Percentiles rank a stretch among this genome's conserved stretches.
These are phyloP conservation scores for Cylindrotheca closterium DNA, from an alignment of 108 stramenopile species.

Conservation along the genomic window DNA sequence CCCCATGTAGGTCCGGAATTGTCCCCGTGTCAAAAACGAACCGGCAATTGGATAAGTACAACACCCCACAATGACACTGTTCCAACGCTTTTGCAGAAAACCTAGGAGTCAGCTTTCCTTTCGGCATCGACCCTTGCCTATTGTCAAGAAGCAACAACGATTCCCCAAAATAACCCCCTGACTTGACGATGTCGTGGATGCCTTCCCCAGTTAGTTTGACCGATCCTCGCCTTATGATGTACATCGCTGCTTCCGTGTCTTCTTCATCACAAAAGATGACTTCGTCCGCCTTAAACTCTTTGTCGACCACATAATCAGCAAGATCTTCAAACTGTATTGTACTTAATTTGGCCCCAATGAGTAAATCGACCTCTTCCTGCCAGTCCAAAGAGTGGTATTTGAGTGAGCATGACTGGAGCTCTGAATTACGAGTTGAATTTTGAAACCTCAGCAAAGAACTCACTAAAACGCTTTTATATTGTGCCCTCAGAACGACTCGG, in stretches of 20 bases:
- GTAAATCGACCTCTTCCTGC: constrained; percentile 29
- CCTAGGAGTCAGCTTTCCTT: constrained; percentile 27
- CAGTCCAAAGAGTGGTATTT: neutral
- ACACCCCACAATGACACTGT: constrained; percentile 66
- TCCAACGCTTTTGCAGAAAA: constrained; percentile 59
- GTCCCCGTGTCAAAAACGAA: constrained; percentile 46
- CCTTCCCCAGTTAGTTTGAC: constrained; percentile 45
- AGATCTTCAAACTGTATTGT: constrained; percentile 50
- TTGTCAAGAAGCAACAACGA: constrained; percentile 19
- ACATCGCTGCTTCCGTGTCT: constrained; percentile 44
- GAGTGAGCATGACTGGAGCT: neutral
- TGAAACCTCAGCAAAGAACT: constrained; percentile 8
- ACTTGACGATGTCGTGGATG: constrained; percentile 12
- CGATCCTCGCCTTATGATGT: constrained; percentile 57
- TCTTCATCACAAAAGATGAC: constrained; percentile 77
- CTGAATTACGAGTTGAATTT: neutral
- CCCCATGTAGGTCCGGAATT: constrained; percentile 16
- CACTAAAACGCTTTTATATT: constrained; percentile 49
- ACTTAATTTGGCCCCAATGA: constrained; percentile 41
- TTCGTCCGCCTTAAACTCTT: constrained; percentile 62
- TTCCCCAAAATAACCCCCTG: constrained; percentile 46
- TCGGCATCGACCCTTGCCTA: neutral
- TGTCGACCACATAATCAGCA: constrained; percentile 40
- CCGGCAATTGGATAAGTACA: constrained; percentile 68
- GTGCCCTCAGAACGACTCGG: constrained; percentile 27